phyloP scores from a whole-genome alignment of 495 filamentous ascomycete species.

The Aspergillus olivimuriae region DNA sequence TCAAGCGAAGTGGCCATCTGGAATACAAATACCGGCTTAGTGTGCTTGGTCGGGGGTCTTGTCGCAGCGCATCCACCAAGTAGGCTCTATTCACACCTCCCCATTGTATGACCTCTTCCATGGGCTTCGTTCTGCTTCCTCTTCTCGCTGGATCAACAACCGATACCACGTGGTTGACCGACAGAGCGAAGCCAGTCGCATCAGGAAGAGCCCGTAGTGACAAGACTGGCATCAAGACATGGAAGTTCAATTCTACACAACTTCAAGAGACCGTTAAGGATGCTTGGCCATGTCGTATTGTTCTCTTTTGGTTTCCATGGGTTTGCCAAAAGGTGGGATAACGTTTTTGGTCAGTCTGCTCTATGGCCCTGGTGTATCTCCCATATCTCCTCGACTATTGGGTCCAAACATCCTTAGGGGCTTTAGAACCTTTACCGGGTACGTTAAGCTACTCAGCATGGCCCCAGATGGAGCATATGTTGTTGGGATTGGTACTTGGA shows the following conservation, averaged over 20 bases:
- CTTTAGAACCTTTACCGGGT: background rate
- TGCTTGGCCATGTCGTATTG: background rate
- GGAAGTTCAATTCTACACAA: conserved; percentile 19
- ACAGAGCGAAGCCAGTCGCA: conserved; percentile 23
- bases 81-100: conserved; percentile 8
- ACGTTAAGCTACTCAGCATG: background rate
- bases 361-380: background rate
- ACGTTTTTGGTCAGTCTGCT: background rate
- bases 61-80: conserved; percentile 16
- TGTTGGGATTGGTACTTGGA: background rate
- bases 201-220: conserved; percentile 23
- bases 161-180: conserved; percentile 21
- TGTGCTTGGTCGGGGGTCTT: conserved; percentile 17
- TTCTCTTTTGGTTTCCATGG: background rate
- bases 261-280: conserved; percentile 18
- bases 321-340: conserved; percentile 1
- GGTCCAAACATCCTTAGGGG: background rate
- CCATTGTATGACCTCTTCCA: background rate
- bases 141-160: conserved; percentile 3
- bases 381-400: background rate
- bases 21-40: conserved; percentile 15
- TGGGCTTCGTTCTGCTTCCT: background rate
- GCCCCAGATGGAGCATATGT: background rate
- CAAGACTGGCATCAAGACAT: conserved; percentile 24
- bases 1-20: conserved; percentile 11